Evolutionary conservation across 2,329 filamentous ascomycete species (phyloP).

Genomic region (Volutella citrinella): DNA sequence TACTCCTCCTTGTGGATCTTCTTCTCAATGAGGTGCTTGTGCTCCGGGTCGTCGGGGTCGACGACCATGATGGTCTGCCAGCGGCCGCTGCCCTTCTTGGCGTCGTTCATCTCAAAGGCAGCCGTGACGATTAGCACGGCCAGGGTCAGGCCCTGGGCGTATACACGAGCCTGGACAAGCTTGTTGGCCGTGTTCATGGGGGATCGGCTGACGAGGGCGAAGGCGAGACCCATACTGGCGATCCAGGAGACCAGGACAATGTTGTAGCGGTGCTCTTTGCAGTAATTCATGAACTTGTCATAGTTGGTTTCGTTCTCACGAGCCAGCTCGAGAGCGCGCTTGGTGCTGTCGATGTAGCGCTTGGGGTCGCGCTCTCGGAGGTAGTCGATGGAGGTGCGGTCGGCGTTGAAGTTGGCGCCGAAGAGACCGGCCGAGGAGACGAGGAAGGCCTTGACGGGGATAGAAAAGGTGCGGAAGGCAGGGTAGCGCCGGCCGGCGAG

Average conservation of each 20-base stretch:
- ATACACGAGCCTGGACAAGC: constrained; percentile 90
- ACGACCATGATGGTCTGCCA: constrained; percentile 84
- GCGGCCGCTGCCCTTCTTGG: constrained; percentile 68
- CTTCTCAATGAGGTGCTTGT: constrained; percentile 83
- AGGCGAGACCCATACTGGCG: constrained; percentile 71
- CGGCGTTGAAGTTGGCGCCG: constrained; percentile 82
- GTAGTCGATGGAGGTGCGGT: constrained; percentile 63
- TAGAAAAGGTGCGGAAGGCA: constrained; percentile 75
- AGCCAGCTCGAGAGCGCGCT: constrained; percentile 53
- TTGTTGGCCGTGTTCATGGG: constrained; percentile 76
- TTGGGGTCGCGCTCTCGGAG: constrained; percentile 68
- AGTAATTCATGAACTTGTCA: constrained; percentile 69
- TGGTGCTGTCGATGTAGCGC: constrained; percentile 62
- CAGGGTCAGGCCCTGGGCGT: constrained; percentile 85
- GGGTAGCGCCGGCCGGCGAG: constrained; percentile 68
- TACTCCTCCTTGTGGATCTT: constrained; percentile 84
- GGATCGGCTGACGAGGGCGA: constrained; percentile 74
- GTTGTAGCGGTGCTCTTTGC: constrained; percentile 76
- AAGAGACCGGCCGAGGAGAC: constrained; percentile 81
- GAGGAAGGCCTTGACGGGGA: constrained; percentile 90
- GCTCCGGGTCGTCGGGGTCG: constrained; percentile 77
- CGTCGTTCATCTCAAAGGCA: constrained; percentile 77
- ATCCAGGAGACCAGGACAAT: constrained; percentile 84
- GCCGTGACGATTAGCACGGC: constrained; percentile 80
- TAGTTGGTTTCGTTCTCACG: constrained; percentile 53